These are phyloP conservation scores for Salix purpurea DNA, from an alignment of 345 rosid genomes.

Conservation along the genomic window DNA sequence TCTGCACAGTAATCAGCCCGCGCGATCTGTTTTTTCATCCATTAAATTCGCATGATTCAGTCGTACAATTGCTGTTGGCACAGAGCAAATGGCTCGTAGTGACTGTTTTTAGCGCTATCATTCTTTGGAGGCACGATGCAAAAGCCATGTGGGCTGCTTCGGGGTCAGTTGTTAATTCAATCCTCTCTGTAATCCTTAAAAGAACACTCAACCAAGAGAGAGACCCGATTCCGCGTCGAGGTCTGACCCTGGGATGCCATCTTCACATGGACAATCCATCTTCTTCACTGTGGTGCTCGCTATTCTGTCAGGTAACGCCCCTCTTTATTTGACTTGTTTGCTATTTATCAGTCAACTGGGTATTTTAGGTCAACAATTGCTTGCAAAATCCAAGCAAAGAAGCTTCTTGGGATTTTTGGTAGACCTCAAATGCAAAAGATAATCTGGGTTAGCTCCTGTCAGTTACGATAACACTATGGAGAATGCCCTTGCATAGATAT, in stretches of 20 bases:
- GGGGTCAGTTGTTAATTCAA: conserved; percentile 8
- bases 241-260: conserved; percentile 72
- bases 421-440: neutral
- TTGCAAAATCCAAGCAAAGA: neutral
- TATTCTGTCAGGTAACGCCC: conserved; percentile 42
- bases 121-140: conserved; percentile 18
- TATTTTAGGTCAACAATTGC: neutral
- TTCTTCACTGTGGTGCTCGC: conserved; percentile 48
- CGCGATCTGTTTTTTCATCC: too few species aligned
- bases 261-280: conserved; percentile 79
- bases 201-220: conserved; percentile 18
- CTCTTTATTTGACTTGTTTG: neutral
- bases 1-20: too few species aligned
- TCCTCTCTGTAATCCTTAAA: conserved; percentile 10
- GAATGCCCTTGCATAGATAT: neutral
- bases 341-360: neutral
- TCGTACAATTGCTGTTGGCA: neutral
- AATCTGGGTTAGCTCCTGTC: neutral
- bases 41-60: neutral
- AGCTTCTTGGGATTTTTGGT: neutral
- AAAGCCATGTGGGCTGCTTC: conserved; percentile 12
- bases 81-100: conserved; percentile 24
- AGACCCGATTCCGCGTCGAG: conserved; percentile 7
- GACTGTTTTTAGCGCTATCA: neutral
- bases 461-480: neutral